Percentiles rank a stretch among this genome's conserved stretches.
Evolutionary conservation across 2,329 filamentous ascomycete species (phyloP).

Genomic region (Trichophyton equinum): DNA sequence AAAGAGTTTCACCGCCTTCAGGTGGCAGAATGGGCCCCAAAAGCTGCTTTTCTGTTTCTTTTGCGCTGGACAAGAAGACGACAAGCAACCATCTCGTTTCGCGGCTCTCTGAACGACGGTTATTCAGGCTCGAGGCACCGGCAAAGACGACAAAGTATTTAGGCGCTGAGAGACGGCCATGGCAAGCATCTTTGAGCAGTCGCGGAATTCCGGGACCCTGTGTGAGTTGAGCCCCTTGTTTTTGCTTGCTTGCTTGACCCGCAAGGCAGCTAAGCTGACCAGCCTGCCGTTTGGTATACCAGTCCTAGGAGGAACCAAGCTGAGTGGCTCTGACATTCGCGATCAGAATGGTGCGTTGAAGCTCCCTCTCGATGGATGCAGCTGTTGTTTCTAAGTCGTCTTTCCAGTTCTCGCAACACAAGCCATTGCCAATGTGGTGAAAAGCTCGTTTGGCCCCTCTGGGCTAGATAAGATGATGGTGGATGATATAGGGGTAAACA

Average conservation of each 20-base stretch:
- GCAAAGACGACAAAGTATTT: neutral
- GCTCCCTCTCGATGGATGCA: neutral
- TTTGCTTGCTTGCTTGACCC: neutral
- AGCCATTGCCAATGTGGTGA: constrained; percentile 96
- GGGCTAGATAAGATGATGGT: constrained; percentile 99
- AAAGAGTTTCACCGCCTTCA: constrained; percentile 25
- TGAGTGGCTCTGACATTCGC: constrained; percentile 88
- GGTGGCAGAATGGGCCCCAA: constrained; percentile 25
- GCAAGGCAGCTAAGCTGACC: constrained; percentile 21
- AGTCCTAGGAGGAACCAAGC: constrained; percentile 93
- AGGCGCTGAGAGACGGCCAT: constrained; percentile 39
- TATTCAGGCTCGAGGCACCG: neutral
- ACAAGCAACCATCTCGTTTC: neutral
- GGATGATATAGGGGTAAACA: constrained; percentile 82
- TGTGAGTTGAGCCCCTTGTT: constrained; percentile 41
- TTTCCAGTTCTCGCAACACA: constrained; percentile 74
- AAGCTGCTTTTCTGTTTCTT: neutral
- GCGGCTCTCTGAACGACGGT: neutral
- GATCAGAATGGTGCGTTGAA: constrained; percentile 73
- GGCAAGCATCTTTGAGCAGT: constrained; percentile 93
- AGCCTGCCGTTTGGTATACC: constrained; percentile 17
- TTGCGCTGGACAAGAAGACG: neutral
- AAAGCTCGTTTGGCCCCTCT: constrained; percentile 94
- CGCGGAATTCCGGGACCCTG: constrained; percentile 80
- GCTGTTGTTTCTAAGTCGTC: neutral